Conservation (phyloP, 2,329 filamentous ascomycete genomes). For the Epichloe bromicola region DNA sequence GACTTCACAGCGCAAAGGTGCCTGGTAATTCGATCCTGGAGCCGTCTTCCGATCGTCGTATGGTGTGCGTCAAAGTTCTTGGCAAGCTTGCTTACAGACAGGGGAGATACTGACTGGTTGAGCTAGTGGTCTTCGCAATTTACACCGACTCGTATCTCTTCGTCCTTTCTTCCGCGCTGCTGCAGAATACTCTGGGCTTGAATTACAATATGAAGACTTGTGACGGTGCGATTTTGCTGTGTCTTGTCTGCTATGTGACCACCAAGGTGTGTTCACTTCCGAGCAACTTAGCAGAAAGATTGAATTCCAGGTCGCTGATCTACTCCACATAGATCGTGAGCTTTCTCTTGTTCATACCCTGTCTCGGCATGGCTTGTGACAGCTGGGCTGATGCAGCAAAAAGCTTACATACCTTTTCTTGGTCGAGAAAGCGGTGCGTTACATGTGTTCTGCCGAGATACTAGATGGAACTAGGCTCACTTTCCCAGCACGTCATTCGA, state of each 20-base stretch:
- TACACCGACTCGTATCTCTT: conserved; percentile 49
- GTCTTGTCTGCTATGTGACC: conserved; percentile 47
- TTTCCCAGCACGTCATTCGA: conserved; percentile 40
- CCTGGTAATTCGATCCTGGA: conserved; percentile 25
- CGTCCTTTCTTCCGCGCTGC: conserved; percentile 41
- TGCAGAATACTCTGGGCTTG: conserved; percentile 44
- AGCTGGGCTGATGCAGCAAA: not conserved
- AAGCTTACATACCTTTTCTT: conserved; percentile 51
- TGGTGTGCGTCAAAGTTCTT: conserved; percentile 22
- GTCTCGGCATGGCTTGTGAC: not conserved
- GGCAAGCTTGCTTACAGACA: no score
- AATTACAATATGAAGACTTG: conserved; percentile 38
- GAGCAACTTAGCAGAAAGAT: no score
- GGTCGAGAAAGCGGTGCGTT: conserved; percentile 44
- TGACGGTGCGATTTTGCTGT: conserved; percentile 45
- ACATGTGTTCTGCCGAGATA: conserved; percentile 12
- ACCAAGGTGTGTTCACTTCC: conserved; percentile 36
- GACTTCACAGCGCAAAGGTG: conserved; percentile 22
- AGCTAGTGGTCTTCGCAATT: conserved; percentile 43
- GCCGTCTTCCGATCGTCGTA: conserved; percentile 26
- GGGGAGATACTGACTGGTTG: no score
- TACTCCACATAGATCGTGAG: conserved; percentile 18
- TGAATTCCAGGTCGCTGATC: not conserved
- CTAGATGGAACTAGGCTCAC: conserved; percentile 2
- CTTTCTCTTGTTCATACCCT: not conserved